phyloP scores from a whole-genome alignment of 106 monocot genomes.

The Hemerocallis citrina region DNA sequence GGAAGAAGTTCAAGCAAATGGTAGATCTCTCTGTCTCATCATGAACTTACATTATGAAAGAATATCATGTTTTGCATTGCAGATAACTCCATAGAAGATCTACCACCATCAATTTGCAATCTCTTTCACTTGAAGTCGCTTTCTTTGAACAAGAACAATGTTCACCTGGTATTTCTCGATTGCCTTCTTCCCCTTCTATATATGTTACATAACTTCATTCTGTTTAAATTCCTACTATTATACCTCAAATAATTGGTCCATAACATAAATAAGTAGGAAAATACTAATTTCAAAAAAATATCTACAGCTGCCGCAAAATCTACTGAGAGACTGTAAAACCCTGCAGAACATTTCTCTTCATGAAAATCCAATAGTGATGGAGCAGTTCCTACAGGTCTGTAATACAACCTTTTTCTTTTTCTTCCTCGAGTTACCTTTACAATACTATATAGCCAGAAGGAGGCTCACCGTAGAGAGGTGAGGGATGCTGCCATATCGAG shows the following conservation, averaged over 20 bases:
- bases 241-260: background rate
- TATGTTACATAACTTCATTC: background rate
- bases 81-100: conserved; percentile 70
- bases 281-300: conserved; percentile 14
- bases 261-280: background rate
- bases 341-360: conserved; percentile 82
- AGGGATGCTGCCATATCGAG: too few species aligned
- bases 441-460: too few species aligned
- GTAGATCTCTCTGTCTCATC: conserved; percentile 24
- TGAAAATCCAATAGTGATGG: conserved; percentile 72
- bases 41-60: too few species aligned
- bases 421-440: too few species aligned
- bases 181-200: background rate
- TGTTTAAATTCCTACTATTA: background rate
- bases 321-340: conserved; percentile 70
- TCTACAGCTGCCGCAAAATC: conserved; percentile 62
- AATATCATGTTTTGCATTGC: conserved; percentile 10
- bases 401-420: background rate
- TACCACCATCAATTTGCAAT: conserved; percentile 74
- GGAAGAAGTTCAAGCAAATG: conserved; percentile 91
- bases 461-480: too few species aligned
- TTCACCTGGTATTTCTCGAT: conserved; percentile 58
- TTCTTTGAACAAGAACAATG: conserved; percentile 53
- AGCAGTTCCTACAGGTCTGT: conserved; percentile 77
- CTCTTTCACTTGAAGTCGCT: conserved; percentile 74